Percentiles rank a stretch among this genome's conserved stretches.
Conservation (phyloP, 345 rosid genomes). For the Arabidopsis arenosa region DNA sequence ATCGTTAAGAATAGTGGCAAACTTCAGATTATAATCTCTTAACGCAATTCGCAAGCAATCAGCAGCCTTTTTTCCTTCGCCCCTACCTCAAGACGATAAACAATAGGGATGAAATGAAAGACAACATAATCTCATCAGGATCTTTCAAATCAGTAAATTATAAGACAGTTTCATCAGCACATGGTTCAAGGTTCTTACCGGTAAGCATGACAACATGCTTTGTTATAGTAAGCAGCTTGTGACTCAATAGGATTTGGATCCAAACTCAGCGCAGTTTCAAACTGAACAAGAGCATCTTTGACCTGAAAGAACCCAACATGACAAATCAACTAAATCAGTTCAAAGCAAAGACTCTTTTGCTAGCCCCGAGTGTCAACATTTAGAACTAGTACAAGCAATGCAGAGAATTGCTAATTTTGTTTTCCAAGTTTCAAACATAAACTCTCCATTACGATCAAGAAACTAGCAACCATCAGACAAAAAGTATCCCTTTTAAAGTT, state of each 20-base stretch:
- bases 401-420: background rate
- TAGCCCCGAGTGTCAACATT: background rate
- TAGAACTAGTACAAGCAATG: background rate
- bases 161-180: background rate
- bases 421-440: background rate
- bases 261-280: conserved; percentile 79
- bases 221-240: conserved; percentile 94
- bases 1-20: conserved; percentile 89
- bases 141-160: background rate
- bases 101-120: background rate
- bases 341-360: background rate
- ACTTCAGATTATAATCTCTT: conserved; percentile 86
- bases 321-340: background rate
- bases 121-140: conserved; percentile 15
- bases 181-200: conserved; percentile 47
- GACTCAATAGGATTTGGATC: conserved; percentile 77
- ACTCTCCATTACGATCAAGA: background rate
- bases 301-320: conserved; percentile 55
- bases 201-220: conserved; percentile 95
- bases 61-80: conserved; percentile 85
- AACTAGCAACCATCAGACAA: background rate
- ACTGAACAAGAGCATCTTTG: conserved; percentile 80
- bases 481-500: background rate
- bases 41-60: conserved; percentile 84
- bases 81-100: conserved; percentile 56